Percentiles rank a stretch among this genome's conserved stretches.
These are phyloP conservation scores for Ammopiptanthus mongolicus DNA, from an alignment of 306 rosid species.

Conservation along the genomic window DNA sequence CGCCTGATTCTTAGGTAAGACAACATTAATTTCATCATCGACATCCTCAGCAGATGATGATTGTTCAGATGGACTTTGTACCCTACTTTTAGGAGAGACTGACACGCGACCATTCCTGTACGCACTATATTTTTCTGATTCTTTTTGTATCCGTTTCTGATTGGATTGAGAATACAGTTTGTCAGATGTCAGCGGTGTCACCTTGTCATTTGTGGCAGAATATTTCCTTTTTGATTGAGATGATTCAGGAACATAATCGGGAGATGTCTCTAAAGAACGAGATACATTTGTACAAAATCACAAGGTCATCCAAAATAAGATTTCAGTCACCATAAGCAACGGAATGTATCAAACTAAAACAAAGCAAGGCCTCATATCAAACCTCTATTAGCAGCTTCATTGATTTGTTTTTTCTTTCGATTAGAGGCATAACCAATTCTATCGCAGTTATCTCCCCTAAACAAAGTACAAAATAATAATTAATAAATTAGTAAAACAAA, in stretches of 20 bases:
- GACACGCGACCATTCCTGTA: slow-evolving; percentile 20
- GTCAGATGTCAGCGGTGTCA: slow-evolving; percentile 20
- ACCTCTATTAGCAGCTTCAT: slow-evolving; percentile 50
- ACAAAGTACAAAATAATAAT: slow-evolving; percentile 5
- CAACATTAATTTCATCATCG: slow-evolving; percentile 31
- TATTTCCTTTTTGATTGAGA: slow-evolving; percentile 36
- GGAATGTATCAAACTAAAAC: not conserved
- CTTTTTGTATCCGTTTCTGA: slow-evolving; percentile 32
- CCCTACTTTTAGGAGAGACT: slow-evolving; percentile 11
- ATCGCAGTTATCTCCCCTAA: slow-evolving; percentile 58
- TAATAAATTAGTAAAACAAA: slow-evolving; percentile 6
- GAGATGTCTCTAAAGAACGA: slow-evolving; percentile 49
- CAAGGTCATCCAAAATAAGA: not conserved
- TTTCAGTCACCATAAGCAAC: not conserved
- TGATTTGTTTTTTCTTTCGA: slow-evolving; percentile 25
- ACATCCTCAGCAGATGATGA: slow-evolving; percentile 32
- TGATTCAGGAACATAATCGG: slow-evolving; percentile 35
- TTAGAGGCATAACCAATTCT: slow-evolving; percentile 77
- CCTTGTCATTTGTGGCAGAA: slow-evolving; percentile 38
- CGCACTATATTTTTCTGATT: slow-evolving; percentile 28
- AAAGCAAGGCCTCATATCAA: slow-evolving; percentile 12
- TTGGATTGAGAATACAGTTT: slow-evolving; percentile 17
- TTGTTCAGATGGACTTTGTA: slow-evolving; percentile 31
- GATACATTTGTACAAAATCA: not conserved
- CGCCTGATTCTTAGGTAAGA: slow-evolving; percentile 28